Evolutionary conservation across 805 yeast genomes (phyloP).

Genomic region (Danielozyma ontarioensis): DNA sequence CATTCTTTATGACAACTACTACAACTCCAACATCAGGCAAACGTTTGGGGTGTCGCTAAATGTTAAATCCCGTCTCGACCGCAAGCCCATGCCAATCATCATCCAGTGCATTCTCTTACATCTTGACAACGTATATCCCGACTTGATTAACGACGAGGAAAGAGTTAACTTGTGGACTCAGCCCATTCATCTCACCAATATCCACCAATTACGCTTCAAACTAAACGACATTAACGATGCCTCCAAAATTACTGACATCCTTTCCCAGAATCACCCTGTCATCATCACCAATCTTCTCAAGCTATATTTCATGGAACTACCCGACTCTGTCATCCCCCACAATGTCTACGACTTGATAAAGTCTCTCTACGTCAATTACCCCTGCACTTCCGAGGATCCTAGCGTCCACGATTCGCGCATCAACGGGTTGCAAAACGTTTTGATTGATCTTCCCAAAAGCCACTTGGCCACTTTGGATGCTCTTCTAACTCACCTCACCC

Average conservation of each 20-base stretch:
- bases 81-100: conserved; percentile 65
- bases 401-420: conserved; percentile 35
- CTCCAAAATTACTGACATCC: conserved; percentile 25
- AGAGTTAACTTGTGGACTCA: conserved; percentile 65
- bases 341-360: conserved; percentile 63
- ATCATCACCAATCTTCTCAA: conserved; percentile 65
- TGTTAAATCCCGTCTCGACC: conserved; percentile 64
- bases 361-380: conserved; percentile 51
- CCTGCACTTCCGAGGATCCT: conserved; percentile 6
- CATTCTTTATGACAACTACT: conserved; percentile 72
- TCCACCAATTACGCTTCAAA: conserved; percentile 56
- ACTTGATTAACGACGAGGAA: conserved; percentile 59
- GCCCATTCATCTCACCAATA: conserved; percentile 54
- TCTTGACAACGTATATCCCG: conserved; percentile 70
- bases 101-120: conserved; percentile 58
- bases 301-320: conserved; percentile 71
- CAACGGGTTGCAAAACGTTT: conserved; percentile 59
- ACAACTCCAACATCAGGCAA: conserved; percentile 60
- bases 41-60: conserved; percentile 78
- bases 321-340: conserved; percentile 67
- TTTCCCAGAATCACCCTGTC: conserved; percentile 43
- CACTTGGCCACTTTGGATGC: conserved; percentile 79
- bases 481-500: conserved; percentile 65
- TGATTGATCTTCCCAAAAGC: conserved; percentile 62
- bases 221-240: conserved; percentile 37